phyloP scores from a whole-genome alignment of 345 rosid species.

The Xanthoceras sorbifolium region DNA sequence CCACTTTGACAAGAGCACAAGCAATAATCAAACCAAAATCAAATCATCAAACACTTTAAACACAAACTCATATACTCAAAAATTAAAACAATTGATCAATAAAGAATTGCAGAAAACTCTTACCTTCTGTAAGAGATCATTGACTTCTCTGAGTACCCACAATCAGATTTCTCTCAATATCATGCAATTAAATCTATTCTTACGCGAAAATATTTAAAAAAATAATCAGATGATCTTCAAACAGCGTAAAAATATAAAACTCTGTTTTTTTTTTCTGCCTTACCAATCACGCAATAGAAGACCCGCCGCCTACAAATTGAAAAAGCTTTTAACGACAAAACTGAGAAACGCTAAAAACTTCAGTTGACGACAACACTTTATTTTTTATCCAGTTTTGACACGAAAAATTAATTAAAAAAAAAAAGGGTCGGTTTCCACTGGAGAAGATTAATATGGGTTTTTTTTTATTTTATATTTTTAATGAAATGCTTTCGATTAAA shows the following conservation, averaged over 20 bases:
- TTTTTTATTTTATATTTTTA: background rate
- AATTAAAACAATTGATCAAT: background rate
- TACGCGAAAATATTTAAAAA: background rate
- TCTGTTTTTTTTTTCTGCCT: background rate
- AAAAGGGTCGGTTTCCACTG: too few species aligned
- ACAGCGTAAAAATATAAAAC: background rate
- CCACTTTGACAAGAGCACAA: conserved; percentile 19
- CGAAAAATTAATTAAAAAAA: too few species aligned
- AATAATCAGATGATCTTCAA: background rate
- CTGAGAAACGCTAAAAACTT: background rate
- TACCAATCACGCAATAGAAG: conserved; percentile 17
- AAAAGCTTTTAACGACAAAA: conserved; percentile 2
- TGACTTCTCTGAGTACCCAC: conserved; percentile 7
- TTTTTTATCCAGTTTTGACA: background rate
- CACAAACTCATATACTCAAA: background rate
- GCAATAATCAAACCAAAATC: conserved; percentile 18
- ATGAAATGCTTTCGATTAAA: background rate
- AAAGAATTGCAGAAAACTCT: background rate
- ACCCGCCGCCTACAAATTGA: conserved; percentile 21
- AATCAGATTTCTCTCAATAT: conserved; percentile 6
- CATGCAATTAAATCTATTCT: conserved; percentile 11
- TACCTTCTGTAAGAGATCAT: conserved; percentile 14
- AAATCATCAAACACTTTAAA: conserved; percentile 10
- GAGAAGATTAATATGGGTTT: too few species aligned
- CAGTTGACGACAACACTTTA: background rate